phyloP scores from a whole-genome alignment of 176 grass and related monocot genomes.

The barley (Hordeum vulgare) region DNA sequence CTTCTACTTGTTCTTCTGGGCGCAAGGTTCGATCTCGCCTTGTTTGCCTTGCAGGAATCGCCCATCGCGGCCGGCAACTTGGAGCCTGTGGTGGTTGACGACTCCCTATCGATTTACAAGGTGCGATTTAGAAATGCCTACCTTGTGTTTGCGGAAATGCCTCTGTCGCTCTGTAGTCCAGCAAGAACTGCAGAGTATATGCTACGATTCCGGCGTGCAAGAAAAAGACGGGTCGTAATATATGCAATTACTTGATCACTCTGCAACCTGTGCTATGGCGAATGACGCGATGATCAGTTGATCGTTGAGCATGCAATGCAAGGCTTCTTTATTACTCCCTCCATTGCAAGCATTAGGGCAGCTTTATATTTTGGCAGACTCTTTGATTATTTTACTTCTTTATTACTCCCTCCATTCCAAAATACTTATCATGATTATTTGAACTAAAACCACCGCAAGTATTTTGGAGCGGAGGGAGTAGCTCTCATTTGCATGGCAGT shows the following conservation, averaged over 20 bases:
- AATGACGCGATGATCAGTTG: neutral
- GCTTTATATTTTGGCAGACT: neutral
- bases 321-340: no score
- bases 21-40: neutral
- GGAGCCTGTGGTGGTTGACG: conserved; percentile 56
- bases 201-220: neutral
- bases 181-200: neutral
- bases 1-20: neutral
- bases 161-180: neutral
- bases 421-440: no score
- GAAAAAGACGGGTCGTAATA: neutral
- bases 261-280: neutral
- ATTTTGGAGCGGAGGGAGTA: no score
- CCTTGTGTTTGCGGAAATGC: neutral
- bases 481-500: neutral
- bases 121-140: conserved; percentile 20
- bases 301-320: neutral
- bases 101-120: conserved; percentile 66
- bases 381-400: neutral
- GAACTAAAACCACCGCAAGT: no score
- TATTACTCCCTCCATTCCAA: no score
- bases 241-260: neutral
- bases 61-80: neutral
- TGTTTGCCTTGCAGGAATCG: conserved; percentile 33
- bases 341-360: neutral